phyloP scores from a whole-genome alignment of 2,329 filamentous ascomycete genomes.

The Ceratocystis diversiconidia region DNA sequence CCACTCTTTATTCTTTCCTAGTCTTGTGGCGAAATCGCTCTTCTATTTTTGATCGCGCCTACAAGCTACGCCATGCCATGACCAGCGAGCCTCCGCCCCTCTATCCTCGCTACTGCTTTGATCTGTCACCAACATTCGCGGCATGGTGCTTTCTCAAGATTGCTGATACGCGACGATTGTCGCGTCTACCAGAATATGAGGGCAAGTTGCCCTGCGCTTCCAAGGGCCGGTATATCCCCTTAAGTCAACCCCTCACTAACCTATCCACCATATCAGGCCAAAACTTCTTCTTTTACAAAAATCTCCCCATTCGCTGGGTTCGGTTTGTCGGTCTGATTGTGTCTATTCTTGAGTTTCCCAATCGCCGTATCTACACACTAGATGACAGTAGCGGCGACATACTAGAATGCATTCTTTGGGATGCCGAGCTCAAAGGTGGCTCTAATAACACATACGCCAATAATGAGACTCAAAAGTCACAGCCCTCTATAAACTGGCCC shows the following conservation, averaged over 20 bases:
- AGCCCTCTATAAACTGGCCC: constrained; percentile 7
- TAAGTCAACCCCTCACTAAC: not conserved
- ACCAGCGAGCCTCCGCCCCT: constrained; percentile 26
- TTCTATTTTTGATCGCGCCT: not conserved
- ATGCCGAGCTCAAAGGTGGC: constrained; percentile 19
- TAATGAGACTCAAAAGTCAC: not conserved
- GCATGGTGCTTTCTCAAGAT: constrained; percentile 44
- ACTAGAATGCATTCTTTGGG: constrained; percentile 34
- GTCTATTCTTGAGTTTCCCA: constrained; percentile 38
- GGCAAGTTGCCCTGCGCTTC: constrained; percentile 26
- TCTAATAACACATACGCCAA: not conserved
- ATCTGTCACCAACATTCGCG: constrained; percentile 45
- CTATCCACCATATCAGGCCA: constrained; percentile 28
- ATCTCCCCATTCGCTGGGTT: constrained; percentile 65
- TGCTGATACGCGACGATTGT: constrained; percentile 36
- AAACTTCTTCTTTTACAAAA: constrained; percentile 50
- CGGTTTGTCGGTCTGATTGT: constrained; percentile 54
- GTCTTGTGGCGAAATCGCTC: not conserved
- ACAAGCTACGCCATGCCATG: constrained; percentile 34
- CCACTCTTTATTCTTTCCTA: not conserved
- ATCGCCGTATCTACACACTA: constrained; percentile 39
- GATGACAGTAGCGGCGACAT: constrained; percentile 51
- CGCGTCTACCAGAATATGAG: constrained; percentile 36
- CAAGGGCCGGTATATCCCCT: not conserved
- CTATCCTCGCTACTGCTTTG: constrained; percentile 51